A percentile compares a stretch with the other conserved stretches of the same genome.
Evolutionary conservation across 805 yeast species (phyloP).

Genomic region (Kazachstania bromeliacearum): DNA sequence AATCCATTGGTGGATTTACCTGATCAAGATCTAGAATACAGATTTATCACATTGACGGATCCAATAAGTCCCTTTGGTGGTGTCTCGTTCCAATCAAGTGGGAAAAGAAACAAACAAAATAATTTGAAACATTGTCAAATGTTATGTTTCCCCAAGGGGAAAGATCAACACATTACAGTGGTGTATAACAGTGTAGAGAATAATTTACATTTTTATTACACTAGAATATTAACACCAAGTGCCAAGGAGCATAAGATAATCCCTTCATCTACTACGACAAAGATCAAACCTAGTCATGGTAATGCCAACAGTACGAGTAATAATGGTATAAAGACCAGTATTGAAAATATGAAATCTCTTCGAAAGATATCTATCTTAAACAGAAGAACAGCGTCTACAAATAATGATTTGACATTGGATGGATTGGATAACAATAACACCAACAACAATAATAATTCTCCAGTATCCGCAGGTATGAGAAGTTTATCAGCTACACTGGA

Average conservation of each 20-base stretch:
- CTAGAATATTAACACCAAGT: constrained; percentile 10
- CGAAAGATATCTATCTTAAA: constrained; percentile 18
- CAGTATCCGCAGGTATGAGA: constrained; percentile 8
- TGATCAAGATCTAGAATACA: constrained; percentile 12
- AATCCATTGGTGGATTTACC: not conserved
- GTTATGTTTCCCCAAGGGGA: constrained; percentile 19
- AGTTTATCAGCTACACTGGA: constrained; percentile 26
- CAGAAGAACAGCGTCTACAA: constrained; percentile 14
- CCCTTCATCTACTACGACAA: not conserved
- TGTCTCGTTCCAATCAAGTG: constrained; percentile 56
- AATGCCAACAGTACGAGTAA: not conserved
- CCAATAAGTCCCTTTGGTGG: constrained; percentile 68
- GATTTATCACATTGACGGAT: constrained; percentile 60
- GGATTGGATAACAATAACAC: constrained; percentile 1
- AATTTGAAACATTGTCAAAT: constrained; percentile 6
- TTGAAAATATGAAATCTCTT: not conserved
- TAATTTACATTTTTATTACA: constrained; percentile 18
- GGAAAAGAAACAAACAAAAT: constrained; percentile 41
- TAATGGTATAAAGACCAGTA: not conserved
- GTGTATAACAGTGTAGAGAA: constrained; percentile 14
- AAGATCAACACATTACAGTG: constrained; percentile 24
- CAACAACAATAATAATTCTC: not conserved
- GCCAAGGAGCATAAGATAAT: not conserved
- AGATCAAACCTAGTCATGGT: not conserved
- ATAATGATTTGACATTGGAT: constrained; percentile 1